phyloP scores from a whole-genome alignment of 176 grass and related monocot genomes.

The Aechmea fasciata region DNA sequence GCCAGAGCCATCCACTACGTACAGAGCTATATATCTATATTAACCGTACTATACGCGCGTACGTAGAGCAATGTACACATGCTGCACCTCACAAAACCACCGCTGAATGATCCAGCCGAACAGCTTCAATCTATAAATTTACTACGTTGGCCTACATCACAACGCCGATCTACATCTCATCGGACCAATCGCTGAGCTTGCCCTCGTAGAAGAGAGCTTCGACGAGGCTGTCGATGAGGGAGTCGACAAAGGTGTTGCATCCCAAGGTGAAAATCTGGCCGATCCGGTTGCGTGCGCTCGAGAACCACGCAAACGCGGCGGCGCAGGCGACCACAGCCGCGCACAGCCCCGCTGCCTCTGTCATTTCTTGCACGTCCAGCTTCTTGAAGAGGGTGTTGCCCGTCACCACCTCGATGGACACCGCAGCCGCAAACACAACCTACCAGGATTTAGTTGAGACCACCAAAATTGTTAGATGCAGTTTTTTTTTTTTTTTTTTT shows the following conservation, averaged over 20 bases:
- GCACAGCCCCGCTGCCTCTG: conserved; percentile 61
- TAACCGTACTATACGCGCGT: too few relatives aligned
- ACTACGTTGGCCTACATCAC: too few relatives aligned
- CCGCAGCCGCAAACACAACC: conserved; percentile 64
- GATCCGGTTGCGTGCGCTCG: conserved; percentile 64
- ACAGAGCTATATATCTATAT: too few relatives aligned
- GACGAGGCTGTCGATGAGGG: conserved; percentile 88
- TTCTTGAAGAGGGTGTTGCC: conserved; percentile 95
- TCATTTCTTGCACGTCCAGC: conserved; percentile 72
- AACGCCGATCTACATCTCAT: conserved; percentile 36
- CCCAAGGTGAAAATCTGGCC: conserved; percentile 74
- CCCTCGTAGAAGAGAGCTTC: conserved; percentile 80
- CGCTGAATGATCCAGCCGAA: too few relatives aligned
- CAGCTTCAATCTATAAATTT: too few relatives aligned
- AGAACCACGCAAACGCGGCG: conserved; percentile 65
- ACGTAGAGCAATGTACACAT: too few relatives aligned
- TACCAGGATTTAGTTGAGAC: not conserved
- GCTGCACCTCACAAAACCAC: too few relatives aligned
- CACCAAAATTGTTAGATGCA: too few relatives aligned
- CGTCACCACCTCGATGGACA: conserved; percentile 67
- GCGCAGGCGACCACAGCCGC: conserved; percentile 59
- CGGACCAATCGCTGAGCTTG: conserved; percentile 78
- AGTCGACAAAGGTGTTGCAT: conserved; percentile 77
- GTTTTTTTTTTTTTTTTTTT: too few relatives aligned
- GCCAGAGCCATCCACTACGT: too few relatives aligned